Evolutionary conservation across 1,139 yeast genomes (phyloP), one percentile per base, ranked within the genome.

Genomic region (Scheffersomyces cryptocercus): DNA sequence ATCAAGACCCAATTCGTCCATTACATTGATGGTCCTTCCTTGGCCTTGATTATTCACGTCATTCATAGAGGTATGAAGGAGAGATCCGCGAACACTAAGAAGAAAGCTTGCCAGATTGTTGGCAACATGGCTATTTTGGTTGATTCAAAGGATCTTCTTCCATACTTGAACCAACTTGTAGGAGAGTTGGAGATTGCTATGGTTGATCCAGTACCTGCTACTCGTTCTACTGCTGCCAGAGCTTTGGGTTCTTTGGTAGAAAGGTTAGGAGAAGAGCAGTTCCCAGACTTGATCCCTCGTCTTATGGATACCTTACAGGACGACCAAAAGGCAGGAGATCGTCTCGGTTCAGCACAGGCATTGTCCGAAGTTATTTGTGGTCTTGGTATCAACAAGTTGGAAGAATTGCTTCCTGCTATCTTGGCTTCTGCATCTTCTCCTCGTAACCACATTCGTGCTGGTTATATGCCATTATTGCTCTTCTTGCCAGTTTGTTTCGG

Each of bases 161-260:
- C 97, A 26, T 93, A 95, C 65, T 73, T 95, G 56, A 78, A 82
- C 24, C 79, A 82, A 39, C 74, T 95, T 55, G 85, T 91, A 37
- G 77, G 81, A 11, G 97, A 90, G 56, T 79, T 95, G 47, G 97
- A 93, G 62, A 75, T 79, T 36, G 96, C 98, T 1, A 91, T 95
- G 96, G 97, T 95, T 44, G 99, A 95, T 59, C 99, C 99, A 1
- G 99, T 95, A 40, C 97, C 99, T 31, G 88, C 86, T 36, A 93
- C 99, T 0, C 82, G 99, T 64, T 95, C 98, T 2, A 95, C 97
- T 30, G 99, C 98, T 24, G 93, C 97, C 24, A 84, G 97, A 68
- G 99, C 99, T 0, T 74, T 95, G 45, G 99, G 99, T 52, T 90
- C 97, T 0, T 75, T 95, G 54, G 97, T 93, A 41, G 98, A 93